Evolutionary conservation across 148 eudicot species (phyloP), one percentile per base, ranked within the genome.

Genomic region (Gaultheria prostrata): DNA sequence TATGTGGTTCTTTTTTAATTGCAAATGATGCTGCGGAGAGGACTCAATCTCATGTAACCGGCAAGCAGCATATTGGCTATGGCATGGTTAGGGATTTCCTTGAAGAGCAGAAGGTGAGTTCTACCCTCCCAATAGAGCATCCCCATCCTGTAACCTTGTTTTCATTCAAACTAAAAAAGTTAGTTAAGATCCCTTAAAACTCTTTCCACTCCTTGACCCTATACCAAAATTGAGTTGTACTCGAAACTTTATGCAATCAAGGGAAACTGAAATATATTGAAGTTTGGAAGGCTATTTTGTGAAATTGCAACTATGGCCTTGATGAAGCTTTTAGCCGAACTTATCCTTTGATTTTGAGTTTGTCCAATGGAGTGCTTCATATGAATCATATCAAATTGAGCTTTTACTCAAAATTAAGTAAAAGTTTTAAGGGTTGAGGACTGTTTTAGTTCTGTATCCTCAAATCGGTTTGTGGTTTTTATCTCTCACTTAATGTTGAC

Each of bases 1-100:
- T 89, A 72, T 97, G 99, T 88, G 99, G 99, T 48, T 97, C 99
- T 39, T 97, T 97, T 85, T 89, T 97, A 56, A 87, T 97, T 46
- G 99, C 98, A 70, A 97, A 97, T 84, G 99, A 97, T 85, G 99
- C 94, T 61, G 88, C 89, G n/a, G 99, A 97, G 87, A 93, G 99
- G 89, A 92, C 97, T 76, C 99, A 97, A 85, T 97, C 99, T 74
- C 99, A 97, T 83, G 87, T 97, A 80, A 90, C 98, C 32, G 99
- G 99, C 78, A 97, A 97, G 92, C 99, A 97, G 85, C 99, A 97
- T 80, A 87, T 97, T 86, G 99, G 99, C 49, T 94, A 93, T 87
- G 99, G 99, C 86, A 81, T 94, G 93, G 95, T 94, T 78, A 94
- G 97, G 83, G 99, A 94, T 84, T 94, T 91, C 85, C 89, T 97